Conservation (phyloP, 345 rosid genomes). For the Camelina laxa region DNA sequence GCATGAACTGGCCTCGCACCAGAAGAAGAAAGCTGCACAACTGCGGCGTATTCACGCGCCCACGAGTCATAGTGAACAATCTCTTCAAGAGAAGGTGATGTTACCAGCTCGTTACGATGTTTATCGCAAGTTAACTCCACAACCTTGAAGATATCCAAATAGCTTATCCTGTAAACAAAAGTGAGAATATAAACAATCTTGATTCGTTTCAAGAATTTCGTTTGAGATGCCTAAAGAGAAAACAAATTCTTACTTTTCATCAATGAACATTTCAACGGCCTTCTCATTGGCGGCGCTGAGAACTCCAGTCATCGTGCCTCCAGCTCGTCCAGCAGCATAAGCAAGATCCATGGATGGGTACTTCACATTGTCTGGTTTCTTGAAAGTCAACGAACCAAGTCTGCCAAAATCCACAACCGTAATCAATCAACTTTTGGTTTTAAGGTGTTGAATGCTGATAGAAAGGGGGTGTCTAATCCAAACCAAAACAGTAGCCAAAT, state of each 20-base stretch:
- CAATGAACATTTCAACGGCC: conserved; percentile 83
- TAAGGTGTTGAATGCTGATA: neutral
- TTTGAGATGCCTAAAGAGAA: neutral
- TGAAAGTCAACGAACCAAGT: conserved; percentile 88
- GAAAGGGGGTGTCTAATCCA: neutral
- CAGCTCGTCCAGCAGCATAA: conserved; percentile 95
- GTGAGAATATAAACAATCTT: neutral
- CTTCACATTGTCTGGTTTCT: conserved; percentile 83
- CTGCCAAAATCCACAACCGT: conserved; percentile 49
- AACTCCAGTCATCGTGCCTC: conserved; percentile 99
- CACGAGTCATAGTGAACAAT: conserved; percentile 86
- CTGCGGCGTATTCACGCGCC: conserved; percentile 81
- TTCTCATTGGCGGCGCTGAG: conserved; percentile 96
- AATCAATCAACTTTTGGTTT: conserved; percentile 7
- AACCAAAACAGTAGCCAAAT: neutral
- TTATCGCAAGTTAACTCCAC: conserved; percentile 85
- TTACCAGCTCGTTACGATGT: conserved; percentile 73
- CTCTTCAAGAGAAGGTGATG: conserved; percentile 80
- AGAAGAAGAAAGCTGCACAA: conserved; percentile 52
- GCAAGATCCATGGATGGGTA: conserved; percentile 97
- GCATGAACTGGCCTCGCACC: conserved; percentile 56
- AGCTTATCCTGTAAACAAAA: conserved; percentile 67
- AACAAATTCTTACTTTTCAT: conserved; percentile 61
- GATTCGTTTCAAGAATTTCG: conserved; percentile 2
- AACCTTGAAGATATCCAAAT: conserved; percentile 87